Evolutionary conservation across 176 grass and related monocot genomes (phyloP).

Genomic region (Triticum aestivum): DNA sequence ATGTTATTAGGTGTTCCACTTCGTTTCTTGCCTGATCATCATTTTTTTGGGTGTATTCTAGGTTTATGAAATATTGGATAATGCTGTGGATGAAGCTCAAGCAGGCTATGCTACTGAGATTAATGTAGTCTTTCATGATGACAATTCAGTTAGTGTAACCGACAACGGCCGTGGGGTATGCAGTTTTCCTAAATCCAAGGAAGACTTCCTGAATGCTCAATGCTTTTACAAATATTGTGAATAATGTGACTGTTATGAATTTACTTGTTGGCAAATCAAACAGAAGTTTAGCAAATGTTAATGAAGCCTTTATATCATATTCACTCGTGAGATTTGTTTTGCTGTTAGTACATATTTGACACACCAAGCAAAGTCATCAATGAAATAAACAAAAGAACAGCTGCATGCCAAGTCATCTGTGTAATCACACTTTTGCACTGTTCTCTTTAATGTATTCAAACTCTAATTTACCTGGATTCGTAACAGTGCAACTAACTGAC

Average conservation of each 20-base stretch:
- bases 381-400: not conserved
- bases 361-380: slow-evolving; percentile 13
- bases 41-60: slow-evolving; percentile 16
- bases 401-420: not conserved
- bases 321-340: not conserved
- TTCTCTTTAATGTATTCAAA: not conserved
- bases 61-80: slow-evolving; percentile 98
- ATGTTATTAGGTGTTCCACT: not conserved
- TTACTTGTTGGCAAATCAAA: not conserved
- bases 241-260: not conserved
- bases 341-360: not conserved
- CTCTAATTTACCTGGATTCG: not conserved
- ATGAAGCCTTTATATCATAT: slow-evolving; percentile 9
- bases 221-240: not conserved
- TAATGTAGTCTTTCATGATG: slow-evolving; percentile 83
- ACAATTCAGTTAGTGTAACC: slow-evolving; percentile 82
- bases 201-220: not conserved
- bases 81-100: slow-evolving; percentile 95
- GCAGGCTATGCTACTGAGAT: slow-evolving; percentile 74
- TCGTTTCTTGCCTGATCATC: slow-evolving; percentile 27
- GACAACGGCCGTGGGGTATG: slow-evolving; percentile 97
- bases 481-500: not conserved
- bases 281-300: slow-evolving; percentile 14
- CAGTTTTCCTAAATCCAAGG: slow-evolving; percentile 29
- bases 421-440: slow-evolving; percentile 1